A percentile compares a stretch with the other conserved stretches of the same genome.
These are phyloP conservation scores for Dioscorea alata DNA, from an alignment of 106 monocot species.

Conservation along the genomic window DNA sequence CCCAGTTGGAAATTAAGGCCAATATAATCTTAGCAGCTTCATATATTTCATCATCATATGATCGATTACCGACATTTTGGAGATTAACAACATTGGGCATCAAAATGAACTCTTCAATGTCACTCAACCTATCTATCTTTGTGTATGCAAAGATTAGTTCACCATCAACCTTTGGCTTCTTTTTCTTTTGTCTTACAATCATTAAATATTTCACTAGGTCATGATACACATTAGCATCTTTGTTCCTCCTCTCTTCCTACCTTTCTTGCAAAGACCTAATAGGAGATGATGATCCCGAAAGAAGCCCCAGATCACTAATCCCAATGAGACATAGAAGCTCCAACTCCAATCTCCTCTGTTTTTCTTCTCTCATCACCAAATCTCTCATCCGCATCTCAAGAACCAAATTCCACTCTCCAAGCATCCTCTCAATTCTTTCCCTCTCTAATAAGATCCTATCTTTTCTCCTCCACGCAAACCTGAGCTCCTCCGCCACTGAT, in stretches of 20 bases:
- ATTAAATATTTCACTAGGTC: slow-evolving; percentile 86
- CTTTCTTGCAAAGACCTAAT: slow-evolving; percentile 1
- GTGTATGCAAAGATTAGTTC: slow-evolving; percentile 97
- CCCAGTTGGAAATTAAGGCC: slow-evolving; percentile 99
- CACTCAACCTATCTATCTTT: slow-evolving; percentile 83
- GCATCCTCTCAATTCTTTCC: slow-evolving; percentile 7
- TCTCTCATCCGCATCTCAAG: neutral
- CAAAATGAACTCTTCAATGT: slow-evolving; percentile 96
- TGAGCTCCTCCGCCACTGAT: slow-evolving; percentile 13
- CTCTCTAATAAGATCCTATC: slow-evolving; percentile 2
- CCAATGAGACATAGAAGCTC: neutral
- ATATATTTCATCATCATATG: slow-evolving; percentile 84
- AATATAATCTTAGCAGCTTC: slow-evolving; percentile 99
- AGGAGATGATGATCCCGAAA: neutral
- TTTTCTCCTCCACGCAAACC: neutral
- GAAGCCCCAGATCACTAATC: neutral
- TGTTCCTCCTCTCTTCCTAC: neutral
- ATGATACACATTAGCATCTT: slow-evolving; percentile 47
- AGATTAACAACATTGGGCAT: slow-evolving; percentile 99
- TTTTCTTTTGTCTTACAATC: slow-evolving; percentile 90
- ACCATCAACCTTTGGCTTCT: slow-evolving; percentile 89
- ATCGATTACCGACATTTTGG: slow-evolving; percentile 87
- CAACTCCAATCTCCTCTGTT: neutral
- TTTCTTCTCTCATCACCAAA: slow-evolving; percentile 1
- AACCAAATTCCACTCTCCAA: neutral